phyloP scores from a whole-genome alignment of 257 asterid species.

The Ehretia macrophylla region DNA sequence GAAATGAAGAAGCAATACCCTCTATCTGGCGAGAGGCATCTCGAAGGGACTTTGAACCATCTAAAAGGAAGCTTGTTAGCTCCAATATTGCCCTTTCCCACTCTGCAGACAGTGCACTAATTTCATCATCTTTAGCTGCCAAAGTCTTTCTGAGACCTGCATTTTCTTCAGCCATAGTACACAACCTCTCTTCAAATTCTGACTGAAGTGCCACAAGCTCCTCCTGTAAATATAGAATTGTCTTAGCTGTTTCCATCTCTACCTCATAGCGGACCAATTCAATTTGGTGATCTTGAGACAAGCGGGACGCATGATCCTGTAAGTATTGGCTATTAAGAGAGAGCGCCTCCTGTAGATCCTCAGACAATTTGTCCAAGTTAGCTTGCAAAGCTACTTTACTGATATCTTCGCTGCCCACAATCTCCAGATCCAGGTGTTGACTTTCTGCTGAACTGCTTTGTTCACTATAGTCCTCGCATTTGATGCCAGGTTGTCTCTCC shows the following conservation, averaged over 20 bases:
- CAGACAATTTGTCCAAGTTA: slow-evolving; percentile 44
- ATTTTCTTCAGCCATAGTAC: slow-evolving; percentile 63
- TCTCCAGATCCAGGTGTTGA: slow-evolving; percentile 19
- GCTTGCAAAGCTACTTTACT: slow-evolving; percentile 34
- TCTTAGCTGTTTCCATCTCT: slow-evolving; percentile 62
- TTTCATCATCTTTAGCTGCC: slow-evolving; percentile 60
- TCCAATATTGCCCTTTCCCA: slow-evolving; percentile 94
- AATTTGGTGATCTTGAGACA: slow-evolving; percentile 40
- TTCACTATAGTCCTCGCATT: slow-evolving; percentile 10
- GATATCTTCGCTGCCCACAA: slow-evolving; percentile 27
- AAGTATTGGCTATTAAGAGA: slow-evolving; percentile 32
- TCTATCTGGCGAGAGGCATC: slow-evolving; percentile 71
- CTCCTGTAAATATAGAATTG: slow-evolving; percentile 64
- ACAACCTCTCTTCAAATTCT: slow-evolving; percentile 48
- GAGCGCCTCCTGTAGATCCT: slow-evolving; percentile 45
- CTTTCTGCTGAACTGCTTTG: slow-evolving; percentile 16
- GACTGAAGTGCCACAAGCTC: slow-evolving; percentile 57
- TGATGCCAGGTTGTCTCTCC: slow-evolving; percentile 13
- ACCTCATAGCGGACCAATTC: slow-evolving; percentile 54
- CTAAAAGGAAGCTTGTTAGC: slow-evolving; percentile 67
- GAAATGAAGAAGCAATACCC: slow-evolving; percentile 55
- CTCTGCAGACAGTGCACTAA: slow-evolving; percentile 43
- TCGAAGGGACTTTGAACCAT: slow-evolving; percentile 69
- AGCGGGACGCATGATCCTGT: slow-evolving; percentile 38
- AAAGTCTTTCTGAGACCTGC: slow-evolving; percentile 40